Evolutionary conservation across 2,329 filamentous ascomycete species (phyloP).

Genomic region (Colletotrichum scovillei): DNA sequence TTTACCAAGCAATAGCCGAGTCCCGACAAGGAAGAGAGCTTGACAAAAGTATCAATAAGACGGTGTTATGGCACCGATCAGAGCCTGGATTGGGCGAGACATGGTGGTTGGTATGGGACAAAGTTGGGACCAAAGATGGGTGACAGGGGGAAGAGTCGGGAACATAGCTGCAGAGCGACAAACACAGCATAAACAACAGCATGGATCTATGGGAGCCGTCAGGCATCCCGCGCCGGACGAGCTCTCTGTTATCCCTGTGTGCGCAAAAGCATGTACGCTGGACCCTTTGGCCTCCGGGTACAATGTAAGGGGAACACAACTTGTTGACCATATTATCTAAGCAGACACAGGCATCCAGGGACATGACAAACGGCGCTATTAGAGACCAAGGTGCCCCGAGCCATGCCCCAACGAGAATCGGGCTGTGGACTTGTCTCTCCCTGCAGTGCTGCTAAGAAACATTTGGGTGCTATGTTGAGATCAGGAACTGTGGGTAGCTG

Average conservation of each 20-base stretch:
- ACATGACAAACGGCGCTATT: slow-evolving; percentile 6
- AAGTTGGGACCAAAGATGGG: not conserved
- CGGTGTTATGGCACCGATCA: not conserved
- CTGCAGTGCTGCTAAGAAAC: not conserved
- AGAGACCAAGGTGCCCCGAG: slow-evolving; percentile 2
- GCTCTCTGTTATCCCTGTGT: not conserved
- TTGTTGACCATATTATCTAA: slow-evolving; percentile 7
- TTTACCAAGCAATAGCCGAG: not conserved
- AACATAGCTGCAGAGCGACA: too few relatives aligned
- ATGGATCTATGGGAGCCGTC: not conserved
- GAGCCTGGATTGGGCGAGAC: not conserved
- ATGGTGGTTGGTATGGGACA: not conserved
- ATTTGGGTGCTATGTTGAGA: not conserved
- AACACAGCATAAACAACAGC: too few relatives aligned
- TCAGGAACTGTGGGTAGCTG: not conserved
- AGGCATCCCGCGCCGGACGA: not conserved
- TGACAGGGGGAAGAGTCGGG: not conserved
- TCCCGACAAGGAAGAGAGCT: not conserved
- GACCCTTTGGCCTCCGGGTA: not conserved
- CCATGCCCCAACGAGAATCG: slow-evolving; percentile 1
- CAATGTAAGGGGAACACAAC: not conserved
- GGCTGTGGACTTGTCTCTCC: not conserved
- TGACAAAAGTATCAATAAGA: not conserved
- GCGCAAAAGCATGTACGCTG: not conserved
- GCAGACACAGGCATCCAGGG: not conserved